Conservation (phyloP, 306 rosid species). For the Senna tora region DNA sequence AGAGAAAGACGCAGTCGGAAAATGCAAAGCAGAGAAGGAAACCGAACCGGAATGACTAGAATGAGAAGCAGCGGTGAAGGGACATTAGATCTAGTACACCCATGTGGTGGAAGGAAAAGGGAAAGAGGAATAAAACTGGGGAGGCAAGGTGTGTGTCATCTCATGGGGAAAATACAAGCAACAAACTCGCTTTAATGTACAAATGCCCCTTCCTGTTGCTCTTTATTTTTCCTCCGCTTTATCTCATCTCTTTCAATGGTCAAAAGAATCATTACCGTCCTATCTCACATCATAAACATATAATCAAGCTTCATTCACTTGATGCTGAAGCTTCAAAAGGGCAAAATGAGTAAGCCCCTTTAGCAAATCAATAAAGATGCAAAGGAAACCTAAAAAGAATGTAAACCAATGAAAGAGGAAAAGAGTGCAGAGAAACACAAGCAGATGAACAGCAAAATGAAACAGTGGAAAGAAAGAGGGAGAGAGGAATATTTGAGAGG, state of each 20-base stretch:
- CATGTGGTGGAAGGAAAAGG: conserved; percentile 33
- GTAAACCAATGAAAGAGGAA: conserved; percentile 45
- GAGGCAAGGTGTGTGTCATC: neutral
- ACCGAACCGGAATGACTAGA: conserved; percentile 36
- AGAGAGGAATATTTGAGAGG: conserved; percentile 37
- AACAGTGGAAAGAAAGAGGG: conserved; percentile 33
- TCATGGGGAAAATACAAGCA: conserved; percentile 39
- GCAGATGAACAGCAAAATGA: conserved; percentile 34
- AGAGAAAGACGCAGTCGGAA: conserved; percentile 13
- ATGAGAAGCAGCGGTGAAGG: conserved; percentile 46
- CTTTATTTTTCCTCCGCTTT: conserved; percentile 37
- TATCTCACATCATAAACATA: conserved; percentile 57
- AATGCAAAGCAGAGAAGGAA: conserved; percentile 18
- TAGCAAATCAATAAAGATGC: conserved; percentile 38
- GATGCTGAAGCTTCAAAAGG: conserved; percentile 49
- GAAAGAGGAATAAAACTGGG: conserved; percentile 14
- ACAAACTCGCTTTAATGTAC: conserved; percentile 40
- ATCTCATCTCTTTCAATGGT: conserved; percentile 58
- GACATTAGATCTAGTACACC: conserved; percentile 47
- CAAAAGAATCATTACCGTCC: conserved; percentile 62
- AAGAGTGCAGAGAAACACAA: conserved; percentile 41
- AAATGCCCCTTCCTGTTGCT: conserved; percentile 29
- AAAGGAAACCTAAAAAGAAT: conserved; percentile 36
- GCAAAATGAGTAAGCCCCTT: conserved; percentile 45
- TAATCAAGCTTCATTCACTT: conserved; percentile 56